Base-by-base conservation (phyloP, 768 basidiomycete genomes). In the Tulasnella sp. region DNA sequence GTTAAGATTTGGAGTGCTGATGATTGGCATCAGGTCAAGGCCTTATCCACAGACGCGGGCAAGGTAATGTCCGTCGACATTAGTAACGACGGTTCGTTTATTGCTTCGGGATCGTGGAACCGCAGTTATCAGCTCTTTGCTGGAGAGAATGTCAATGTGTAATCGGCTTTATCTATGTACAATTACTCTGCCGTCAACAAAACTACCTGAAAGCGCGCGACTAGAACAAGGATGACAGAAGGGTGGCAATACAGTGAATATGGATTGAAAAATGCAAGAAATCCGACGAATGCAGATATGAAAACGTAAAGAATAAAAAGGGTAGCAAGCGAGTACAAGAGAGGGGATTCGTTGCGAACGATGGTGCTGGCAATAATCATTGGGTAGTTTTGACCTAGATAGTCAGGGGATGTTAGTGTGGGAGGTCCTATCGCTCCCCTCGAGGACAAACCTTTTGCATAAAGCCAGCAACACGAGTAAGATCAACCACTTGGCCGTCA, bases 1-100 rank as follows among this genome's bases (percentile, higher is more conserved):
- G 94, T 99, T 84, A 96, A 98, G 85, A 83, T 99, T 78, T 99
- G 98, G 98, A 94, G 93, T 83, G 94, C 97, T 72, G 98, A 99
- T 84, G 98, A 99, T 83, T 99, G 98, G 98, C 96, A 95, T 83
- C 87, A 97, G 68, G 88, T 98, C 75, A 90, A 92, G 81, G 93
- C 93, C 68, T 88, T 99, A 79, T 91, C 95, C 75, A 97, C 96
- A 31, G 97, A 99, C 84, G 92, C 93, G 38, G 96, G 97, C n/a
- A 99, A 98, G 85, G 97, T 98, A 80, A 99, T 99, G 98, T 95
- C 94, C 9, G 96, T 98, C 14, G 98, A 99, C 84, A 88, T 99
- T 31, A 91, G 92, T 38, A 88, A 88, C 77, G 95, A 97, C 84
- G 94, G 92, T 18, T 91, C 91, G 83, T 88, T 94, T 84, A 89